Conservation (phyloP, 2,329 filamentous ascomycete genomes). For the Lecanicillium sp. region DNA sequence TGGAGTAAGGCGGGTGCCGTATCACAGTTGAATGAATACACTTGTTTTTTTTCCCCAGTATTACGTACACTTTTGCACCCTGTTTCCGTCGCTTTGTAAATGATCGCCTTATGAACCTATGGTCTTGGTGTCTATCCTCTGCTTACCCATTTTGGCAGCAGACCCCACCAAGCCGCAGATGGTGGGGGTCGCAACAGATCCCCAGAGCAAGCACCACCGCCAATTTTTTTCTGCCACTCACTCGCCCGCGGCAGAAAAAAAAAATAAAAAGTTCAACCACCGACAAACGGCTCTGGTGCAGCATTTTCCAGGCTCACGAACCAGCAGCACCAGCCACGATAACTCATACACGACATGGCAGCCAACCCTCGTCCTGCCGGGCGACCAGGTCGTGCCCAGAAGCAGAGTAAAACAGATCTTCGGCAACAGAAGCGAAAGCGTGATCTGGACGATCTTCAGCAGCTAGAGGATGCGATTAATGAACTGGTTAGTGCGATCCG, state of each 20-base stretch:
- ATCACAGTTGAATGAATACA: too few species aligned
- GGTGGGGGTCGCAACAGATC: conserved; percentile 4
- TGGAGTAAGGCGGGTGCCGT: conserved; percentile 1
- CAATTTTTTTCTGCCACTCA: conserved; percentile 4
- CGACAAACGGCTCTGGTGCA: too few species aligned
- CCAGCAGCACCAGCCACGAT: not conserved
- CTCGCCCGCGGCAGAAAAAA: not conserved
- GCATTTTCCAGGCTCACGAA: not conserved
- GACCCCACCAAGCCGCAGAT: conserved; percentile 1
- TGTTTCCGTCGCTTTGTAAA: too few species aligned
- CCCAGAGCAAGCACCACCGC: not conserved
- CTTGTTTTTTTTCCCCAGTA: not conserved
- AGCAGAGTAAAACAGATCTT: conserved; percentile 21
- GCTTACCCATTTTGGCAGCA: not conserved
- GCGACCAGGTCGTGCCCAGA: conserved; percentile 9
- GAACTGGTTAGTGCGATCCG: conserved; percentile 22
- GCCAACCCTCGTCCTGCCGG: conserved; percentile 4
- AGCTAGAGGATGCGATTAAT: conserved; percentile 22
- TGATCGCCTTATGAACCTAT: too few species aligned
- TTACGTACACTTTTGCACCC: not conserved
- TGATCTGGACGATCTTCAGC: conserved; percentile 25
- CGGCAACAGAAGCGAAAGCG: conserved; percentile 29
- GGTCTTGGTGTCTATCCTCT: too few species aligned
- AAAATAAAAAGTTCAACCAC: too few species aligned
- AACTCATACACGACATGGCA: conserved; percentile 5